phyloP scores from a whole-genome alignment of 2,329 filamentous ascomycete genomes.

The Pyricularia sp. region DNA sequence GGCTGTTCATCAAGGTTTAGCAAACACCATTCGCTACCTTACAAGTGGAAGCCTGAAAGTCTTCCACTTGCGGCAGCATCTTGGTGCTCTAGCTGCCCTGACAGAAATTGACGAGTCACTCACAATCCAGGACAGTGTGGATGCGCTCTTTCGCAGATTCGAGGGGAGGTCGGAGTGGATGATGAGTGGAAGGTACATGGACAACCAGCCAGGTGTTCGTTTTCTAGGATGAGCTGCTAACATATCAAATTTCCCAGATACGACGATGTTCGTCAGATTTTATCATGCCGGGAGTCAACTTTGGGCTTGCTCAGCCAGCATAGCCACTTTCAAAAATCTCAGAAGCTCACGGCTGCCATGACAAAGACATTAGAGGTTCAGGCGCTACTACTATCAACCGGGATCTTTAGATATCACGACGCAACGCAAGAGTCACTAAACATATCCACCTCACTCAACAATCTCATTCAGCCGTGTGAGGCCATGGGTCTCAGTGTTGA shows the following conservation, averaged over 20 bases:
- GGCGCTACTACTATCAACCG: slow-evolving; percentile 65
- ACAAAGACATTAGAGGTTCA: slow-evolving; percentile 66
- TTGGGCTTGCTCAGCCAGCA: slow-evolving; percentile 72
- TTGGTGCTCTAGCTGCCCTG: slow-evolving; percentile 60
- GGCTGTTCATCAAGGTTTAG: slow-evolving; percentile 55
- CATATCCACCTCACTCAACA: slow-evolving; percentile 72
- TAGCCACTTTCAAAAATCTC: slow-evolving; percentile 47
- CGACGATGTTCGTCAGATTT: slow-evolving; percentile 67
- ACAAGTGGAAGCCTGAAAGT: slow-evolving; percentile 37
- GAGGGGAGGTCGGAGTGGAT: slow-evolving; percentile 66
- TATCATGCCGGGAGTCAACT: slow-evolving; percentile 75
- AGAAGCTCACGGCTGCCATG: slow-evolving; percentile 52
- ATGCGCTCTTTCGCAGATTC: slow-evolving; percentile 54
- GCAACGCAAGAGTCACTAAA: slow-evolving; percentile 81
- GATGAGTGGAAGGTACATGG: slow-evolving; percentile 63
- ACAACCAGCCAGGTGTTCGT: not conserved
- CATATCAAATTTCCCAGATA: slow-evolving; percentile 26
- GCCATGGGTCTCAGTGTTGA: slow-evolving; percentile 67
- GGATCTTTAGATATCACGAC: slow-evolving; percentile 69
- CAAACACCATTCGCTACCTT: slow-evolving; percentile 50
- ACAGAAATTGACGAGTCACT: slow-evolving; percentile 76
- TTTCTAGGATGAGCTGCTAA: slow-evolving; percentile 12
- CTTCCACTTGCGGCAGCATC: slow-evolving; percentile 40
- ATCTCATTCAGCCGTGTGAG: slow-evolving; percentile 61
- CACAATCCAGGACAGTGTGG: slow-evolving; percentile 47